phyloP scores from a whole-genome alignment of 2,329 filamentous ascomycete genomes.

The Dactylellina cionopaga region DNA sequence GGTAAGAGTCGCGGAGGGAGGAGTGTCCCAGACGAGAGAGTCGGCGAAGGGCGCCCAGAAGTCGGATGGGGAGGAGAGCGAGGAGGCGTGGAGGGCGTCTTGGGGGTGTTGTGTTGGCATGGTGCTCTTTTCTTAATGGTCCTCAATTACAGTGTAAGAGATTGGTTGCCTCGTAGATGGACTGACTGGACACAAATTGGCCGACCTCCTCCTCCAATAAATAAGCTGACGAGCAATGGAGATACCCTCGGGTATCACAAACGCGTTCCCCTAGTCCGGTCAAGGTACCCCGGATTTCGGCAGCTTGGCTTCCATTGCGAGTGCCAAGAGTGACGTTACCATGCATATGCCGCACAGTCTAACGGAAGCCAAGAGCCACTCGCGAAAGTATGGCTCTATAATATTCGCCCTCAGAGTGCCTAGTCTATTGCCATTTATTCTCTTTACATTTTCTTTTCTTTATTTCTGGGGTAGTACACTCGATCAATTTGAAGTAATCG shows the following conservation, averaged over 20 bases:
- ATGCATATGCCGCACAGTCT: too few relatives aligned
- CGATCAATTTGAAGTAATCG: too few relatives aligned
- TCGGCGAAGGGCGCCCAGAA: slow-evolving; percentile 82
- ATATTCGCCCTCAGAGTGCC: too few relatives aligned
- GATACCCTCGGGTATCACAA: slow-evolving; percentile 43
- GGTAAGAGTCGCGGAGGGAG: slow-evolving; percentile 72
- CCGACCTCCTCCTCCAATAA: slow-evolving; percentile 8
- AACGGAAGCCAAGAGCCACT: too few relatives aligned
- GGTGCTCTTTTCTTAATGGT: too few relatives aligned
- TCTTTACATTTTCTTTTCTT: too few relatives aligned
- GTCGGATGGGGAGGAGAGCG: slow-evolving; percentile 73
- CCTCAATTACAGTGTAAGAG: too few relatives aligned
- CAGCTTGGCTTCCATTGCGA: slow-evolving; percentile 7
- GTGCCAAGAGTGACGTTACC: not conserved
- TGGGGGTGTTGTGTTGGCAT: slow-evolving; percentile 60
- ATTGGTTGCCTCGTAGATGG: too few relatives aligned
- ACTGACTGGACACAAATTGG: not conserved
- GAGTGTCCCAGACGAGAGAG: slow-evolving; percentile 81
- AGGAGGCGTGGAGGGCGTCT: slow-evolving; percentile 66
- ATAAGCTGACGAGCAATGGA: slow-evolving; percentile 10
- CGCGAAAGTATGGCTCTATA: not conserved
- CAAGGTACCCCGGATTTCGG: slow-evolving; percentile 48
- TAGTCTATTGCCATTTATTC: not conserved
- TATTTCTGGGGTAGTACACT: too few relatives aligned
- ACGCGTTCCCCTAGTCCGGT: slow-evolving; percentile 34